Evolutionary conservation across 495 filamentous ascomycete species (phyloP), one percentile per base, ranked within the genome.

Genomic region (Aspergillus cristatus): DNA sequence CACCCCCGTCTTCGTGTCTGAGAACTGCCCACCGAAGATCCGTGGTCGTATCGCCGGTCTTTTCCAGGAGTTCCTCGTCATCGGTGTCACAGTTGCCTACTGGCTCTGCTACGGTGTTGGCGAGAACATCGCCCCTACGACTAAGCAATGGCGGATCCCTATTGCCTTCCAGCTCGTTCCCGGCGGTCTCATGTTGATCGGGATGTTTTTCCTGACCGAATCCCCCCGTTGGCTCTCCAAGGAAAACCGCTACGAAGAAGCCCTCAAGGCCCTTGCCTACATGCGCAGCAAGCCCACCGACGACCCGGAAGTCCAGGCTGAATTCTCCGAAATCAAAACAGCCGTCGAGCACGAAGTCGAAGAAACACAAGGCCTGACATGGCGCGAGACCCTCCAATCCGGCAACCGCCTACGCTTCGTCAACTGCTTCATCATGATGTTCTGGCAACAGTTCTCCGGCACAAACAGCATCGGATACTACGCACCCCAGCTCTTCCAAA

Each of bases 261-360:
- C 70, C 1, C 52, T 65, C 5, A n/a, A 49, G 1, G 58, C 60
- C 0, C 53, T 73, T 3, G 57, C 62, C 12, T 60, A 65, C 28
- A 62, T 71, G 28, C 60, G 69, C 6, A 65, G 65, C 35, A 62
- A 68, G 31, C 32, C 59, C 10, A 34, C 51, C 7, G 50, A 48
- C 28, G 64, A 57, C 34, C 59, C 62, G 17, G 52, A 43, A 6
- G 52, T 72, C 3, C 58, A 63, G 34, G 41, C 42, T 17, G 83
- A 88, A 56, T 60, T 86, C 10, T 76, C 80, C 15, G 82, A 88
- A 51, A 81, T 88, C 43, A 42, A 48, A 6, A 53, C 60, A 18
- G 51, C 61, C 18, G 43, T 62, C 12, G 46, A 51, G 11, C 48
- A 64, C 31, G 62, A 87, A 42, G 38, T 57, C 37, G 35, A 37